These are phyloP conservation scores for Apiotrichum mycotoxinovorans DNA, from an alignment of 1,284 basidiomycete species.

Conservation along the genomic window DNA sequence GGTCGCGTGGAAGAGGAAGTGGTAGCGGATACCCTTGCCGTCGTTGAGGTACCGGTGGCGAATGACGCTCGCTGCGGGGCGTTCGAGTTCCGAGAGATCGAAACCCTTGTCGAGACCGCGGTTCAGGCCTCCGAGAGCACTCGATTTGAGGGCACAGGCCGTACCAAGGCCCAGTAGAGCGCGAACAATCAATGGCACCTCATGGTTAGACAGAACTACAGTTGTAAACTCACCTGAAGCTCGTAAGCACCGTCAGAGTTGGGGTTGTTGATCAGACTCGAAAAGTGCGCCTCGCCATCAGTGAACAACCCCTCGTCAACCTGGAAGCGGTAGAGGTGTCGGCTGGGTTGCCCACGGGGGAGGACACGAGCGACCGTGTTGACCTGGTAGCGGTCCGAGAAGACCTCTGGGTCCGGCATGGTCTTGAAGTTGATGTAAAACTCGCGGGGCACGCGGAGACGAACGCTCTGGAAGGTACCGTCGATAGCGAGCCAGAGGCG, in stretches of 20 bases:
- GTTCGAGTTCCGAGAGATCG: constrained; percentile 77
- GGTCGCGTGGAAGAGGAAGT: constrained; percentile 88
- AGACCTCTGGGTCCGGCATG: constrained; percentile 60
- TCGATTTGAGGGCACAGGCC: constrained; percentile 68
- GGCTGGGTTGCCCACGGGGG: constrained; percentile 72
- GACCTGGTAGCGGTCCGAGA: constrained; percentile 66
- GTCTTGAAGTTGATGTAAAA: constrained; percentile 89
- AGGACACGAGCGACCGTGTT: constrained; percentile 74
- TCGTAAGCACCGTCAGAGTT: constrained; percentile 96
- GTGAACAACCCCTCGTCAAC: constrained; percentile 81
- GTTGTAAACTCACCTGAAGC: constrained; percentile 59
- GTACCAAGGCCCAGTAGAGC: constrained; percentile 81
- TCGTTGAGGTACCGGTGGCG: constrained; percentile 72
- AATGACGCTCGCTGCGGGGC: constrained; percentile 58
- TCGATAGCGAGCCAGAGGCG: constrained; percentile 86
- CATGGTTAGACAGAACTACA: not conserved
- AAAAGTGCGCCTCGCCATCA: constrained; percentile 84
- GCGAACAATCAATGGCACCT: constrained; percentile 82
- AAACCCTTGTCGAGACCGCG: constrained; percentile 80
- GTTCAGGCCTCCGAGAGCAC: constrained; percentile 67
- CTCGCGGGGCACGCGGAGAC: constrained; percentile 80
- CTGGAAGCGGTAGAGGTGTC: constrained; percentile 77
- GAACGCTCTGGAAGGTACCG: constrained; percentile 70
- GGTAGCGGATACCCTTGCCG: constrained; percentile 70
- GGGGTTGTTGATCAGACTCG: constrained; percentile 86